These are phyloP conservation scores for Pichia sp. DNA, from an alignment of 1,139 yeast species.

Conservation along the genomic window DNA sequence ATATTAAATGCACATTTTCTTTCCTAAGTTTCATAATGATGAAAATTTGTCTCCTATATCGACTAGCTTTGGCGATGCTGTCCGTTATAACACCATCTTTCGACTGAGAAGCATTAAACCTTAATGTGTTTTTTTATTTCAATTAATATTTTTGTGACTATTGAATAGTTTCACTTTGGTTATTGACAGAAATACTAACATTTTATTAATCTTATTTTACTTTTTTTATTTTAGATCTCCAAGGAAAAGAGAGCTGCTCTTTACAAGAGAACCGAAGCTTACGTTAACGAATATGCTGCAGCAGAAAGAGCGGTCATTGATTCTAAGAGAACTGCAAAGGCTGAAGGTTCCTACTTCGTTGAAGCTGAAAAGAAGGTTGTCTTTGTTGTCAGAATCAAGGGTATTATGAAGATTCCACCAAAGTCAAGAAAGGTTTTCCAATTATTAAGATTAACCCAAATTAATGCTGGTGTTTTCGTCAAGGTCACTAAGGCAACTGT, in stretches of 20 bases:
- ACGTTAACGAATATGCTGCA: constrained; percentile 93
- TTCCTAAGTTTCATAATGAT: constrained; percentile 39
- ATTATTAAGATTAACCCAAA: constrained; percentile 94
- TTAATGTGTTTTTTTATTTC: not conserved
- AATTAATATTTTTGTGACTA: not conserved
- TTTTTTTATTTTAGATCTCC: constrained; percentile 47
- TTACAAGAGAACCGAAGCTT: constrained; percentile 97
- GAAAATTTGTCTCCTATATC: constrained; percentile 43
- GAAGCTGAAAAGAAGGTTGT: constrained; percentile 96
- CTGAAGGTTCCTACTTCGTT: constrained; percentile 93
- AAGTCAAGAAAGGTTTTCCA: constrained; percentile 99
- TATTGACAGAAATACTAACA: constrained; percentile 5
- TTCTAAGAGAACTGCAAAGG: constrained; percentile 96
- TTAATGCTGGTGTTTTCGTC: constrained; percentile 97
- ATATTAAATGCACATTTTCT: not conserved
- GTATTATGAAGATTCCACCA: constrained; percentile 99
- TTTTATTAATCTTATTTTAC: not conserved
- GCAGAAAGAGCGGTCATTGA: constrained; percentile 89
- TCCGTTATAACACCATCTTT: constrained; percentile 98
- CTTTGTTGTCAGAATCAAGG: constrained; percentile 98
- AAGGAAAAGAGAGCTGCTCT: constrained; percentile 92
- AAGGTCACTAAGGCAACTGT: constrained; percentile 97
- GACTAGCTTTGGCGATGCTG: constrained; percentile 91
- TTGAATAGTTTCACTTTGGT: not conserved
- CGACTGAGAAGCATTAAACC: constrained; percentile 62